Evolutionary conservation across 2,329 filamentous ascomycete species (phyloP).

Genomic region (Ophiostoma fasciatum): DNA sequence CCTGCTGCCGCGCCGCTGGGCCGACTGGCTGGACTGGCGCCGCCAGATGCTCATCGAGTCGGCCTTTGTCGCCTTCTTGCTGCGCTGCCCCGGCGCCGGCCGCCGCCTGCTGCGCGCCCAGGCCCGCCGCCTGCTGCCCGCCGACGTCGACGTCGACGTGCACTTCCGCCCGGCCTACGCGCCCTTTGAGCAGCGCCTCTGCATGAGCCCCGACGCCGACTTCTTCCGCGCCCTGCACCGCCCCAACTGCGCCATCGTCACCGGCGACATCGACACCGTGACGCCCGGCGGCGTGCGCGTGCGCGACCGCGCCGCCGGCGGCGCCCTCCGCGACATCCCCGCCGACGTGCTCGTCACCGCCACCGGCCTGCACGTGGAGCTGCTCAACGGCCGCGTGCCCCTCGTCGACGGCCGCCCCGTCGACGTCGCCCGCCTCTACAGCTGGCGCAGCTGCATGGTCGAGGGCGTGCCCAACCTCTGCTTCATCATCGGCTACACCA

Average conservation of each 20-base stretch:
- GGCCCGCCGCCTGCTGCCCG: conserved; percentile 37
- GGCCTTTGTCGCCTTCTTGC: conserved; percentile 34
- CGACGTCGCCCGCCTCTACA: conserved; percentile 27
- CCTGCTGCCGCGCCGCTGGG: conserved; percentile 31
- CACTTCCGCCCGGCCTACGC: conserved; percentile 52
- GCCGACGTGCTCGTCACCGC: conserved; percentile 52
- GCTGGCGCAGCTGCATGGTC: conserved; percentile 48
- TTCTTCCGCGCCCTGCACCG: conserved; percentile 30
- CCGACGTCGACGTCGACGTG: conserved; percentile 35
- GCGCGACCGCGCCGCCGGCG: conserved; percentile 9
- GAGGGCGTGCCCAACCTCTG: conserved; percentile 46
- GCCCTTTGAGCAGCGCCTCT: conserved; percentile 63
- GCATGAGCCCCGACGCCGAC: conserved; percentile 44
- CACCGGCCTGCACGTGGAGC: conserved; percentile 41
- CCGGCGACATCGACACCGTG: conserved; percentile 29
- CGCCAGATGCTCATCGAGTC: conserved; percentile 31
- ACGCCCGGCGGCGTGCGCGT: conserved; percentile 29
- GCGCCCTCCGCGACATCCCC: conserved; percentile 23
- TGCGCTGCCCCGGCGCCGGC: conserved; percentile 34
- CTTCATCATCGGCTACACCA: conserved; percentile 44
- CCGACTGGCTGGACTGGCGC: conserved; percentile 32
- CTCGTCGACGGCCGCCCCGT: conserved; percentile 33
- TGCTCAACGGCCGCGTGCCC: conserved; percentile 38
- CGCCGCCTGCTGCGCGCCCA: conserved; percentile 29
- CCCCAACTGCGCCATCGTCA: conserved; percentile 26